These are phyloP conservation scores for Scheffersomyces ergatensis DNA, from an alignment of 805 yeast species.

Conservation along the genomic window DNA sequence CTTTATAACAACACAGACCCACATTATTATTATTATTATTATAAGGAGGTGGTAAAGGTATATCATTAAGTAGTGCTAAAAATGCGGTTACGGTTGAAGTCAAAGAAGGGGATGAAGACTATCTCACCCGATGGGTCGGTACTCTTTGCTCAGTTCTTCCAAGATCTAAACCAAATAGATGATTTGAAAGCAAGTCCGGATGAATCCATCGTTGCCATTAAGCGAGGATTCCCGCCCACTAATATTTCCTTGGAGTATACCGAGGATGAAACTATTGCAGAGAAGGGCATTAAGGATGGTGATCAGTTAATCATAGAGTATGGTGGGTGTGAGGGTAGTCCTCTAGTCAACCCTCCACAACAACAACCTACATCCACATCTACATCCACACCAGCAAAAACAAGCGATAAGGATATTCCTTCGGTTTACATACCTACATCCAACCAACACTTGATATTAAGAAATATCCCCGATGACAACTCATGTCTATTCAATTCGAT, in stretches of 20 bases:
- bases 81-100: constrained; percentile 14
- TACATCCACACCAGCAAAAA: not conserved
- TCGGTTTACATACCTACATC: constrained; percentile 15
- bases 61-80: not conserved
- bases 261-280: constrained; percentile 21
- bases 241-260: constrained; percentile 28
- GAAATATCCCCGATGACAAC: constrained; percentile 72
- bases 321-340: constrained; percentile 1
- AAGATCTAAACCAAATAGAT: constrained; percentile 1
- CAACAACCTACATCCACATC: not conserved
- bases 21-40: no score
- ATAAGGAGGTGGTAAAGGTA: no score
- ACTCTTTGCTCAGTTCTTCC: constrained; percentile 9
- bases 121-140: constrained; percentile 3
- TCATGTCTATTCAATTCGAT: constrained; percentile 74
- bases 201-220: constrained; percentile 22
- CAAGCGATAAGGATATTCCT: constrained; percentile 18
- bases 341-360: constrained; percentile 1
- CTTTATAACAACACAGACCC: no score
- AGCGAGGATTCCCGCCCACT: constrained; percentile 64
- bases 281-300: constrained; percentile 52
- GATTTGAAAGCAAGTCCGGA: constrained; percentile 2
- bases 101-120: constrained; percentile 8
- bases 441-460: constrained; percentile 41
- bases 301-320: constrained; percentile 51